Conservation (phyloP, 2,329 filamentous ascomycete species). For the Cadophora sp. region DNA sequence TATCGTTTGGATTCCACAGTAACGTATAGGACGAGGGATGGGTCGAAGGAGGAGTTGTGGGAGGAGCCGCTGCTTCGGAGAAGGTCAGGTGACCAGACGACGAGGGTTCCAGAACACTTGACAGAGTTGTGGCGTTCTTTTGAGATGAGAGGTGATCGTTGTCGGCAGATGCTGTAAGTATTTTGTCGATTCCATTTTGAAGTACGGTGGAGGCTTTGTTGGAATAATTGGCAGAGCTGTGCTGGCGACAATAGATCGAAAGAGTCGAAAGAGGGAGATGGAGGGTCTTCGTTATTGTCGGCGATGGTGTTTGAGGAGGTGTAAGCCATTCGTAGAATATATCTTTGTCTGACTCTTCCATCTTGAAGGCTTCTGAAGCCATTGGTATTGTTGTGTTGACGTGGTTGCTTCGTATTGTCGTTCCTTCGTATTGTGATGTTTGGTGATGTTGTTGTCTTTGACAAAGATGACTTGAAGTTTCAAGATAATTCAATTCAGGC, state of each 20-base stretch:
- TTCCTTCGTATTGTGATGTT: conserved; percentile 15
- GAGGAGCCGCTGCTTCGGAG: too few relatives aligned
- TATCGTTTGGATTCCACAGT: neutral
- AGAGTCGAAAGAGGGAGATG: neutral
- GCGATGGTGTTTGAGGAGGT: neutral
- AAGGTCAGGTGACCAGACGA: neutral
- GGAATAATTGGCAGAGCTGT: neutral
- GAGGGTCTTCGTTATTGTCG: neutral
- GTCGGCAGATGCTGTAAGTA: too few relatives aligned
- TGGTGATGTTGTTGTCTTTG: neutral
- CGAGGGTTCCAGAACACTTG: neutral
- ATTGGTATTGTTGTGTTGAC: neutral
- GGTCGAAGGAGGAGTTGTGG: conserved; percentile 4
- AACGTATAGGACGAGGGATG: neutral
- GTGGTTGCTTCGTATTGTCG: conserved; percentile 1
- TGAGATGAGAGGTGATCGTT: neutral
- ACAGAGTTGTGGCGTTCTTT: too few relatives aligned
- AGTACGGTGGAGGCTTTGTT: neutral
- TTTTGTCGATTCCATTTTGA: neutral
- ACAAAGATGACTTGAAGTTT: neutral
- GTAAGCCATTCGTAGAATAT: neutral
- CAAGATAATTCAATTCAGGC: conserved; percentile 7
- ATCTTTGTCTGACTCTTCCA: neutral
- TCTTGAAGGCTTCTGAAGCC: neutral
- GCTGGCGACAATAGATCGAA: conserved; percentile 1